These are phyloP conservation scores for Lipomyces orientalis DNA, from an alignment of 805 yeast genomes.

Conservation along the genomic window DNA sequence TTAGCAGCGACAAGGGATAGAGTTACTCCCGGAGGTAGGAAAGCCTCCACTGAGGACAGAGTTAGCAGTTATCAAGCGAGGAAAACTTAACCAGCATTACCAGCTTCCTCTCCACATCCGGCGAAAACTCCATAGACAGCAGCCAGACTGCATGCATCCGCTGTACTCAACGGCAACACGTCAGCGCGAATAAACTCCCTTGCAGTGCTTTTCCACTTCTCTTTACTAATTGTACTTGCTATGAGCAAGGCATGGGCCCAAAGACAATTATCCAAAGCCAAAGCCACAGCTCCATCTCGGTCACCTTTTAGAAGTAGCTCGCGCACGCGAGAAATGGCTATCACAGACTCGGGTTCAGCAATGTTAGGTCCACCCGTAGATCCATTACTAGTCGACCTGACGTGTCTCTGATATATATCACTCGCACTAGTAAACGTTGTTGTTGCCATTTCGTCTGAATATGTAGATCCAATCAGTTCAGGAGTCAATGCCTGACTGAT, in stretches of 20 bases:
- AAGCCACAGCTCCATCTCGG: slow-evolving; percentile 66
- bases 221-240: slow-evolving; percentile 68
- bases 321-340: slow-evolving; percentile 44
- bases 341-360: slow-evolving; percentile 15
- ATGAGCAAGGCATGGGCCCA: slow-evolving; percentile 80
- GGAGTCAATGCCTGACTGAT: slow-evolving; percentile 38
- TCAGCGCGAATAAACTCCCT: slow-evolving; percentile 61
- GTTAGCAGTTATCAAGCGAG: not conserved
- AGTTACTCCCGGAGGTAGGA: slow-evolving; percentile 27
- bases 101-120: slow-evolving; percentile 62
- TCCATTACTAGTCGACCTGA: slow-evolving; percentile 17
- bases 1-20: slow-evolving; percentile 18
- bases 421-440: slow-evolving; percentile 38
- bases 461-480: slow-evolving; percentile 24
- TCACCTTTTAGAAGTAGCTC: slow-evolving; percentile 64
- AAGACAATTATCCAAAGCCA: slow-evolving; percentile 66
- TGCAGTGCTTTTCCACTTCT: slow-evolving; percentile 62
- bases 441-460: slow-evolving; percentile 24
- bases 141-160: slow-evolving; percentile 54
- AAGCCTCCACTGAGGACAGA: slow-evolving; percentile 25
- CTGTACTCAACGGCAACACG: slow-evolving; percentile 48
- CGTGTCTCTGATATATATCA: slow-evolving; percentile 39
- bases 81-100: slow-evolving; percentile 52
- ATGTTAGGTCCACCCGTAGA: slow-evolving; percentile 12
- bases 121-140: slow-evolving; percentile 65